These are phyloP conservation scores for Botryotinia convoluta DNA, from an alignment of 2,329 filamentous ascomycete genomes.

Conservation along the genomic window DNA sequence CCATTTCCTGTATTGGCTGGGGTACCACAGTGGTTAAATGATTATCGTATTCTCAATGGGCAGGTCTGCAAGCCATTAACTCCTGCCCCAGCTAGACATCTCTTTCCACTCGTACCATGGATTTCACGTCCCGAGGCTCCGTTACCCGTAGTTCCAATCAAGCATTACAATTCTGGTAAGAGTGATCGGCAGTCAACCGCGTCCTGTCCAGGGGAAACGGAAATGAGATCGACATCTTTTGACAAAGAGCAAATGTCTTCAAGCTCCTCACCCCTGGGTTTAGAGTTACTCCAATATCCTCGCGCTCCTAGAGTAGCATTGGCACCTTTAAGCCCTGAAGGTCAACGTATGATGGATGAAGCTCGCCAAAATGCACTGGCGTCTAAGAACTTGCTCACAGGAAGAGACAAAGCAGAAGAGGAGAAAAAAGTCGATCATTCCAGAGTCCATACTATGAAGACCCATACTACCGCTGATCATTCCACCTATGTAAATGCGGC, in stretches of 20 bases:
- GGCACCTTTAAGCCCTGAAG: background rate
- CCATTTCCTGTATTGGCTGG: background rate
- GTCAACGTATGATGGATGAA: background rate
- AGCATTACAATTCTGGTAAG: background rate
- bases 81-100: background rate
- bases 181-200: background rate
- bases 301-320: no score
- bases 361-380: background rate
- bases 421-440: background rate
- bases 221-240: background rate
- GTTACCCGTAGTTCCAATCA: background rate
- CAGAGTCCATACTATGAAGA: no score
- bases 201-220: background rate
- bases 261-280: background rate
- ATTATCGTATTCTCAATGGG: background rate
- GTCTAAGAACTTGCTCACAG: fast-evolving
- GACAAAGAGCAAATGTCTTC: background rate
- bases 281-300: no score
- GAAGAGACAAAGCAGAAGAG: background rate
- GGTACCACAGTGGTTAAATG: background rate
- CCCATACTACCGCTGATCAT: background rate
- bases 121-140: background rate
- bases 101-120: background rate
- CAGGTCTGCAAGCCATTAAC: background rate
- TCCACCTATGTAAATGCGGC: background rate